Percentiles rank a stretch among this genome's conserved stretches.
These are phyloP conservation scores for Aspergillus caelatus DNA, from an alignment of 2,329 filamentous ascomycete genomes.

Conservation along the genomic window DNA sequence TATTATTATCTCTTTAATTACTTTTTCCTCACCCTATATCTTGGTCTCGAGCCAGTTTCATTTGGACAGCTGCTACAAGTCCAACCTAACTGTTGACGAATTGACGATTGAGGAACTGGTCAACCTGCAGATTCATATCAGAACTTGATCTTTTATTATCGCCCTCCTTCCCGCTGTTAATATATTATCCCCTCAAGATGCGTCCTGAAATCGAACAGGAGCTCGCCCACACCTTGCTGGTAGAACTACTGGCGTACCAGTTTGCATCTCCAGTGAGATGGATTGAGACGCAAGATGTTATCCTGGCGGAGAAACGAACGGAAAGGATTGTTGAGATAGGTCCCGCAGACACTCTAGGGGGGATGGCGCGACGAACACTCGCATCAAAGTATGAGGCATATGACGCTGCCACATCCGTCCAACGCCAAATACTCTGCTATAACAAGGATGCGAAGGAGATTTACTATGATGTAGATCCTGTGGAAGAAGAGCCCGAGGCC, in stretches of 20 bases:
- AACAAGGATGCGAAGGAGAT: slow-evolving; percentile 99
- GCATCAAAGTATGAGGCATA: slow-evolving; percentile 98
- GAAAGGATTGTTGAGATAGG: slow-evolving; percentile 98
- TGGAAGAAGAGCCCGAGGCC: slow-evolving; percentile 80
- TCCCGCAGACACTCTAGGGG: slow-evolving; percentile 92
- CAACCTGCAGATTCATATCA: too few relatives aligned
- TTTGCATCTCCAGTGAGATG: slow-evolving; percentile 98
- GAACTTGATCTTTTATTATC: neutral
- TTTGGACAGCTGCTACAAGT: neutral
- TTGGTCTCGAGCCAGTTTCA: neutral
- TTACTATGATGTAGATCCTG: slow-evolving; percentile 96
- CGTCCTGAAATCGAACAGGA: slow-evolving; percentile 99
- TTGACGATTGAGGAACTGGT: neutral
- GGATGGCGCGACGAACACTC: slow-evolving; percentile 94
- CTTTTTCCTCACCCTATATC: neutral
- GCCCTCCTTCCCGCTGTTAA: slow-evolving; percentile 4
- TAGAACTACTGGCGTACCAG: slow-evolving; percentile 98
- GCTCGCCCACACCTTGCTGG: slow-evolving; percentile 95
- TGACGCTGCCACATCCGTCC: slow-evolving; percentile 93
- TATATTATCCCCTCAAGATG: slow-evolving; percentile 62
- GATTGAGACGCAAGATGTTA: slow-evolving; percentile 99
- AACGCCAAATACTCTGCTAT: slow-evolving; percentile 97
- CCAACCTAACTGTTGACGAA: neutral
- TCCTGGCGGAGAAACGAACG: slow-evolving; percentile 91
- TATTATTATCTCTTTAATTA: slow-evolving; percentile 7